phyloP scores from a whole-genome alignment of 257 asterid species.

The Solanum lycopersicoides region DNA sequence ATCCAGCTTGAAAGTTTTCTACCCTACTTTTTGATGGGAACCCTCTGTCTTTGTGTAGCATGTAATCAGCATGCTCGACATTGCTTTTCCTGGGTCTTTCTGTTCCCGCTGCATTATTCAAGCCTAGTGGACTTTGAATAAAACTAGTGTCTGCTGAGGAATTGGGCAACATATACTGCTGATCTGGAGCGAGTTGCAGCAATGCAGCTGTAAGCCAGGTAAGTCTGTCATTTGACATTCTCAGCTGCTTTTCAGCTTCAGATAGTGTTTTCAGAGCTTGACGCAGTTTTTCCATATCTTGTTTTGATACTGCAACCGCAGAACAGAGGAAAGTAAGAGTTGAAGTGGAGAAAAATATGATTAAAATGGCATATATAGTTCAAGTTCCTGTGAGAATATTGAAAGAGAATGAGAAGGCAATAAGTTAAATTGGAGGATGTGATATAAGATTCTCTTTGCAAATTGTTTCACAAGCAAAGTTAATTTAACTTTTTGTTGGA shows the following conservation, averaged over 20 bases:
- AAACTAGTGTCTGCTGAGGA: conserved; percentile 67
- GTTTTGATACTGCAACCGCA: conserved; percentile 57
- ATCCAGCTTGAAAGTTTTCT: conserved; percentile 30
- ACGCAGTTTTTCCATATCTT: conserved; percentile 87
- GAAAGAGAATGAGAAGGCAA: background rate
- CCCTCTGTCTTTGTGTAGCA: conserved; percentile 13
- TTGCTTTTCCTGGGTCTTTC: conserved; percentile 36
- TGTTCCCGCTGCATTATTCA: conserved; percentile 20
- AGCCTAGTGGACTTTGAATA: conserved; percentile 50
- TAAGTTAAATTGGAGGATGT: background rate
- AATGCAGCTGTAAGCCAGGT: conserved; percentile 98
- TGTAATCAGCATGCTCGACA: conserved; percentile 30
- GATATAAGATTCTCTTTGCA: background rate
- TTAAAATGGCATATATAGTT: background rate
- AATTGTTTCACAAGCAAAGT: background rate
- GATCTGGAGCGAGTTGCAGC: conserved; percentile 94
- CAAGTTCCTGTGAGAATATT: background rate
- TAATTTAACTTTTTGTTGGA: background rate
- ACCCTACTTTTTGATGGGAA: conserved; percentile 6
- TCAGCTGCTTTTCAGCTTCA: conserved; percentile 96
- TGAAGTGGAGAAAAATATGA: background rate
- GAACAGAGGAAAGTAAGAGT: background rate
- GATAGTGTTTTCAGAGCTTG: conserved; percentile 89
- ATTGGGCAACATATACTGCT: conserved; percentile 56
- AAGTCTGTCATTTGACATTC: conserved; percentile 71